phyloP scores from a whole-genome alignment of 768 basidiomycete genomes.

The Suillus americanus region DNA sequence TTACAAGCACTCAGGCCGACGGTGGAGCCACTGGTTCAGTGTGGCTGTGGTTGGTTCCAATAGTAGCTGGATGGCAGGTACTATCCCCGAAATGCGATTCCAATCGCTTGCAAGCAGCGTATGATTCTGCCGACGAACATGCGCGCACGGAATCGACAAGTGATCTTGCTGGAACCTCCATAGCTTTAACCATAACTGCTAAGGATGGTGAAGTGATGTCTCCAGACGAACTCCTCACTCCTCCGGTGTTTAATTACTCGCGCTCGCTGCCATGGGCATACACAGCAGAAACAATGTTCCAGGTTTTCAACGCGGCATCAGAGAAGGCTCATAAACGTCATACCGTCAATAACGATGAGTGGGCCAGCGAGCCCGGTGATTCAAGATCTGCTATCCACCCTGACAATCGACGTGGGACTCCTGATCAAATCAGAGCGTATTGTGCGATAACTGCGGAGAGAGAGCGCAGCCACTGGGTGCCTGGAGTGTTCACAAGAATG shows the following conservation, averaged over 20 bases:
- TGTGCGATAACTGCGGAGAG: too few relatives aligned
- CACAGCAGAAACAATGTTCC: neutral
- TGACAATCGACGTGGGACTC: too few relatives aligned
- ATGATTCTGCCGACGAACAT: slow-evolving; percentile 24
- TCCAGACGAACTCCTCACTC: slow-evolving; percentile 1
- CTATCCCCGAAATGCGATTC: slow-evolving; percentile 35
- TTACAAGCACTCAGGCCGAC: neutral
- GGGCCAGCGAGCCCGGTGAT: too few relatives aligned
- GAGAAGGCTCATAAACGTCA: slow-evolving; percentile 1
- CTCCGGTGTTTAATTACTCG: slow-evolving; percentile 5
- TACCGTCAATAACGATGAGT: slow-evolving; percentile 6
- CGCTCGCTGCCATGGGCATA: neutral
- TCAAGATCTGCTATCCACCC: too few relatives aligned
- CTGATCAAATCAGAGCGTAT: too few relatives aligned
- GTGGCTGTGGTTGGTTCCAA: slow-evolving; percentile 14
- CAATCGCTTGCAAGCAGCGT: slow-evolving; percentile 25
- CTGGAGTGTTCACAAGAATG: slow-evolving; percentile 16
- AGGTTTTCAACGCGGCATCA: neutral
- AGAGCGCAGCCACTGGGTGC: slow-evolving; percentile 15
- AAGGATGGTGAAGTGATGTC: neutral
- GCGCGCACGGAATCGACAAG: neutral
- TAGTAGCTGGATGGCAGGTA: slow-evolving; percentile 35
- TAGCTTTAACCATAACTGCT: neutral
- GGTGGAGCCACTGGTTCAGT: slow-evolving; percentile 21
- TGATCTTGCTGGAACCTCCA: neutral